Base-by-base conservation (phyloP, 73 alveolate genomes). In the Paramecium tetraurelia region DNA sequence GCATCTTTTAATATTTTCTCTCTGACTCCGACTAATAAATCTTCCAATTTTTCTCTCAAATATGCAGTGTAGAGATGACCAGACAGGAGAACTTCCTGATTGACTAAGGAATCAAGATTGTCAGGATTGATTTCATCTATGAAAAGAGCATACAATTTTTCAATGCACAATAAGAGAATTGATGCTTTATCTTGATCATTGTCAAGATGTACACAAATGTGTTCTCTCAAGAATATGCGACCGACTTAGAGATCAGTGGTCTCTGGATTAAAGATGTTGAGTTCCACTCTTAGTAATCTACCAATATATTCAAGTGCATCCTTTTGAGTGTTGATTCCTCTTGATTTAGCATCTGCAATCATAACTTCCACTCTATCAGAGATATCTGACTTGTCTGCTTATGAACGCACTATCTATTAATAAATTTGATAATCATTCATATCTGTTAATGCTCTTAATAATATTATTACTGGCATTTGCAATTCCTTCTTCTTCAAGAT, bases 351-450 rank as follows among this genome's bases (percentile, higher is more conserved):
- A 46, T 95, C 99, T 11, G 96, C 93, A n/a, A 98, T 94, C 48
- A 98, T 93, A 2, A 97, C 99, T 92, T 98, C 99, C 2, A 98
- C 99, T 96, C 99, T 97, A 92, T 97, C 99, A 70, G 97, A 93
- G 46, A 97, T 96, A 80, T 97, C 96, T 24, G 98, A 96, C 48
- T 98, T 96, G 16, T 94, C 94, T 83, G 95, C 95, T 92, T 96
- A 92, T 21, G 99, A 99, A 72, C 98, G 93, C n/a, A 98, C 99
- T 38, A 98, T 76, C 88, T 50, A 33, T 59, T 93, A 58, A 89
- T 98, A 98, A 48, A 98, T 93, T 85, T 98, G 95, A 35, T 94
- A 96, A 96, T 98, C 99, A 14, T 98, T 96, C 86, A 94, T 94
- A 48, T 98, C 99, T 36, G 93, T 94, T 35, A 98, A 92, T 33